Conservation (phyloP, 148 eudicot species). For the Vaccinium vitisidaea region DNA sequence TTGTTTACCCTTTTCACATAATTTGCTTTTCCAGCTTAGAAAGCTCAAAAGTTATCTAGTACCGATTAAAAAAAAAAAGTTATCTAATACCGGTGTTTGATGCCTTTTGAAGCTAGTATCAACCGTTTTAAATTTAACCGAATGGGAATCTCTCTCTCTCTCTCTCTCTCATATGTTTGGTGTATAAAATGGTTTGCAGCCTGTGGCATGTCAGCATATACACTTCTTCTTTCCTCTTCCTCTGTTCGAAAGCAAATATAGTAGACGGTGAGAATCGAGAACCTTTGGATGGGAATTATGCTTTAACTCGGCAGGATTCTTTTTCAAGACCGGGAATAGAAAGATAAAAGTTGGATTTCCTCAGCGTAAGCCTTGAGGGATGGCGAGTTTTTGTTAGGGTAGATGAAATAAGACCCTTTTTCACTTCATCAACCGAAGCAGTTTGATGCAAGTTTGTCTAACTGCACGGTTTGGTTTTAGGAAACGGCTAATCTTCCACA, state of each 20-base stretch:
- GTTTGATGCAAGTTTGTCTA: not conserved
- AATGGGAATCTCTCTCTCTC: not conserved
- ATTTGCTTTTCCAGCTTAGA: not conserved
- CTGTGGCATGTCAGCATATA: conserved; percentile 84
- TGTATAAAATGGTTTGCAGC: conserved; percentile 43
- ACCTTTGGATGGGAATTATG: conserved; percentile 42
- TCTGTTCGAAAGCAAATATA: conserved; percentile 63
- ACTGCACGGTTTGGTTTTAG: not conserved
- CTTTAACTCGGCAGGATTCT: conserved; percentile 72
- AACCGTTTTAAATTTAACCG: not conserved
- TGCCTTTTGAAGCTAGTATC: not conserved
- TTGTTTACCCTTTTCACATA: not conserved
- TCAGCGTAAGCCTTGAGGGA: conserved; percentile 12
- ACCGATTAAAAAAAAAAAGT: not conserved
- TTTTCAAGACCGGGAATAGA: conserved; percentile 26
- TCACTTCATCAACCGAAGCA: not conserved
- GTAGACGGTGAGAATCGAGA: conserved; percentile 31
- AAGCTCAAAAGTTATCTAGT: not conserved
- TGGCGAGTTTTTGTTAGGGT: not conserved
- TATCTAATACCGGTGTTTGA: not conserved
- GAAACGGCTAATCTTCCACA: not conserved
- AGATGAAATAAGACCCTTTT: not conserved
- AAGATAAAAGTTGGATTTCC: not conserved
- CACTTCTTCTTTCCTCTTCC: conserved; percentile 86
- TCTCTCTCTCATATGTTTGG: not conserved